Evolutionary conservation across 305 asterid genomes (phyloP).

Genomic region (Fraxinus albicans): DNA sequence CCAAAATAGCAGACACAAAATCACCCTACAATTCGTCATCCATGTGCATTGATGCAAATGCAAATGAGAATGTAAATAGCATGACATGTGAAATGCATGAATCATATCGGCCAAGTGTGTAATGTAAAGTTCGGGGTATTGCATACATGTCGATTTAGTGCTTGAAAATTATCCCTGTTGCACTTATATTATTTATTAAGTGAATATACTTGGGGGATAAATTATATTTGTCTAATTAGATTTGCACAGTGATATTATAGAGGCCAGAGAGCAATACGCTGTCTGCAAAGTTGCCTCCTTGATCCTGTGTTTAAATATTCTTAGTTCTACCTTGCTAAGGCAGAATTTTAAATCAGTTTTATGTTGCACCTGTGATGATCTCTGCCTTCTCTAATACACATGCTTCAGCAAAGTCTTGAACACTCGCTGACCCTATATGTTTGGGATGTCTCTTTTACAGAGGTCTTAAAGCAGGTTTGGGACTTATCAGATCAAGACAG

Average conservation of each 20-base stretch:
- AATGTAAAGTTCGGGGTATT: not conserved
- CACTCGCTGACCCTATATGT: not conserved
- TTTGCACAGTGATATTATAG: not conserved
- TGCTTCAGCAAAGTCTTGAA: not conserved
- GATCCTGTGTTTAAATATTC: not conserved
- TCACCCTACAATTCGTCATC: not conserved
- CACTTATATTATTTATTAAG: not conserved
- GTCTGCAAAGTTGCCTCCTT: not conserved
- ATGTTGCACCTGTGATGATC: not conserved
- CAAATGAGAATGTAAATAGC: not conserved
- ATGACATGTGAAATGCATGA: not conserved
- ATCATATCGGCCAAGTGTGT: not conserved
- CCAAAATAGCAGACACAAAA: not conserved
- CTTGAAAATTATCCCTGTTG: constrained; percentile 18
- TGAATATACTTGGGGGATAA: constrained; percentile 14
- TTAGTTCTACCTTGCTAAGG: constrained; percentile 6
- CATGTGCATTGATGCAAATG: not conserved
- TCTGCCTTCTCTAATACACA: not conserved
- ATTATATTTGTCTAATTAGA: not conserved
- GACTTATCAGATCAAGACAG: constrained; percentile 92
- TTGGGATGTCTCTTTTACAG: constrained; percentile 47
- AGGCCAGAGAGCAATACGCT: not conserved
- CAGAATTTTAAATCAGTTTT: not conserved
- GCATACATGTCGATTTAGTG: not conserved
- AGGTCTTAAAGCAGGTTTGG: constrained; percentile 96